These are phyloP conservation scores for Pythium oligandrum DNA, from an alignment of 352 stramenopile species.

Conservation along the genomic window DNA sequence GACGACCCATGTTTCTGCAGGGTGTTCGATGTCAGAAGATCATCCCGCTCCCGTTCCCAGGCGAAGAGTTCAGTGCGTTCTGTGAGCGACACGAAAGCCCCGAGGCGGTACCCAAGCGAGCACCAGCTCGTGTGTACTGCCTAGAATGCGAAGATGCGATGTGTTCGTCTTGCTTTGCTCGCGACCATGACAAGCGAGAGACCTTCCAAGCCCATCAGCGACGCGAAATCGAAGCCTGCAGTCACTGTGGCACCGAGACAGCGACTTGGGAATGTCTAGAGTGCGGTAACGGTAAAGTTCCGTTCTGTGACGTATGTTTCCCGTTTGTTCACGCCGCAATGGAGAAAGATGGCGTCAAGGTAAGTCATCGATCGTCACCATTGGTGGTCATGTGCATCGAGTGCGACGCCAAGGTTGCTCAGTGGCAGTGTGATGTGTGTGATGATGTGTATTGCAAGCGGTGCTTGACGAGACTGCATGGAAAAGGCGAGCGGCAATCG, in stretches of 20 bases:
- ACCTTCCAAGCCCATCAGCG: constrained; percentile 40
- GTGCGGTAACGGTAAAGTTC: constrained; percentile 57
- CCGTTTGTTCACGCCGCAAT: constrained; percentile 34
- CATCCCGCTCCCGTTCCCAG: constrained; percentile 62
- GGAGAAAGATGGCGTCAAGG: neutral
- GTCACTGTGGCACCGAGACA: constrained; percentile 46
- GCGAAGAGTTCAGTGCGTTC: constrained; percentile 61
- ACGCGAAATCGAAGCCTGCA: constrained; percentile 36
- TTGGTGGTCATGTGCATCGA: constrained; percentile 68
- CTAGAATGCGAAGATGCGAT: constrained; percentile 67
- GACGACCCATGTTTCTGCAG: constrained; percentile 49
- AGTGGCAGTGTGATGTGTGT: constrained; percentile 64
- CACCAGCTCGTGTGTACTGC: constrained; percentile 53
- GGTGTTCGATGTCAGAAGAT: constrained; percentile 38
- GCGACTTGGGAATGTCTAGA: constrained; percentile 59
- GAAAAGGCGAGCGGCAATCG: constrained; percentile 50
- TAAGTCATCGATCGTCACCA: constrained; percentile 30
- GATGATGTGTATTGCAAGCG: constrained; percentile 67
- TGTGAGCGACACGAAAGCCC: constrained; percentile 62
- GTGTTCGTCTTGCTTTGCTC: constrained; percentile 54
- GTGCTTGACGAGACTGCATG: constrained; percentile 47
- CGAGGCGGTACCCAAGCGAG: constrained; percentile 11
- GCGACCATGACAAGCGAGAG: constrained; percentile 48
- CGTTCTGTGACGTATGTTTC: constrained; percentile 68
- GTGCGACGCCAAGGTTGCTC: constrained; percentile 44